phyloP scores from a whole-genome alignment of 805 yeast species.

The Kluyveromyces dobzhanskii region DNA sequence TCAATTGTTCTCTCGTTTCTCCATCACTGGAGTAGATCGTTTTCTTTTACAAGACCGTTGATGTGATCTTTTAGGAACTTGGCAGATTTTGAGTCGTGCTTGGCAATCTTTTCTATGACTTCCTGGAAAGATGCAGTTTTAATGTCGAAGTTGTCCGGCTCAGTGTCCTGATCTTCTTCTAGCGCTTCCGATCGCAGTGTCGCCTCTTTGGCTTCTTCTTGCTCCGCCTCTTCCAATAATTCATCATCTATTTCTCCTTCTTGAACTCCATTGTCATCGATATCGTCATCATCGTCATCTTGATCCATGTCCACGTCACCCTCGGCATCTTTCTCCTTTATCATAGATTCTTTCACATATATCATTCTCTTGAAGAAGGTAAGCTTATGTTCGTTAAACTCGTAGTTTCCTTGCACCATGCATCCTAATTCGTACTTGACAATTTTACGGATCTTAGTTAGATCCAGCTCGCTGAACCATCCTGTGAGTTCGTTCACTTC shows the following conservation, averaged over 20 bases:
- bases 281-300: conserved; percentile 19
- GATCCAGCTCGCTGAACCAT: conserved; percentile 61
- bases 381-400: conserved; percentile 34
- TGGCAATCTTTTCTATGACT: conserved; percentile 20
- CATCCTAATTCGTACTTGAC: conserved; percentile 64
- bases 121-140: conserved; percentile 25
- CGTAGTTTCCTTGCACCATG: conserved; percentile 42
- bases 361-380: conserved; percentile 35
- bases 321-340: conserved; percentile 21
- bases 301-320: conserved; percentile 21
- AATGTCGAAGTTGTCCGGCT: conserved; percentile 16
- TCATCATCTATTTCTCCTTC: conserved; percentile 28
- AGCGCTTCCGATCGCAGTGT: conserved; percentile 1
- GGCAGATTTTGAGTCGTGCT: conserved; percentile 21
- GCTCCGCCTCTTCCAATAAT: conserved; percentile 26
- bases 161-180: conserved; percentile 7
- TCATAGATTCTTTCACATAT: conserved; percentile 32
- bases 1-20: too few species aligned
- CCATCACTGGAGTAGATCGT: not conserved
- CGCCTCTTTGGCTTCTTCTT: conserved; percentile 15
- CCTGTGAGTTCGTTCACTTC: conserved; percentile 40
- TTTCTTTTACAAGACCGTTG: conserved; percentile 18
- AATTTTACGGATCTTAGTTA: conserved; percentile 58
- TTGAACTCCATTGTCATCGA: conserved; percentile 25
- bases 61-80: conserved; percentile 13